Evolutionary conservation across 2,329 filamentous ascomycete genomes (phyloP).

Genomic region (Diaporthe citriasiana): DNA sequence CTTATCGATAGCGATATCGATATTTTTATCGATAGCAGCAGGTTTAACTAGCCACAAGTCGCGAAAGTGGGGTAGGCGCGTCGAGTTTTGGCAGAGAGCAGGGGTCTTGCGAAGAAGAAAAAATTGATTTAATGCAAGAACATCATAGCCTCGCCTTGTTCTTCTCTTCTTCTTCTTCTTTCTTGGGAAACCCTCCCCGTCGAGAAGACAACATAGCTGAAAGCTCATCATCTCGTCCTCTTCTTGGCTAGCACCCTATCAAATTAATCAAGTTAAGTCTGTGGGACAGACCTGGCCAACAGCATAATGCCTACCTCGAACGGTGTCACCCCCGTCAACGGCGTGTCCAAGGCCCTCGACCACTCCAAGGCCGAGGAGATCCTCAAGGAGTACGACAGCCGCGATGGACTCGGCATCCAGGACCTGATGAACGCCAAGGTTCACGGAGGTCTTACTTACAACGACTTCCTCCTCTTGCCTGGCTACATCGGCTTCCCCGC

Average conservation of each 20-base stretch:
- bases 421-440: slow-evolving; percentile 91
- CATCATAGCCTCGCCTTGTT: slow-evolving; percentile 15
- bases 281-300: slow-evolving; percentile 47
- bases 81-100: slow-evolving; percentile 33
- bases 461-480: slow-evolving; percentile 96
- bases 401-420: slow-evolving; percentile 89
- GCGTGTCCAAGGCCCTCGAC: slow-evolving; percentile 75
- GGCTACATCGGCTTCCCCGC: slow-evolving; percentile 99
- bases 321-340: slow-evolving; percentile 65
- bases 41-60: background rate
- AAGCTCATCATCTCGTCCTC: slow-evolving; percentile 34
- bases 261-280: slow-evolving; percentile 11
- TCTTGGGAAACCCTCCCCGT: slow-evolving; percentile 43
- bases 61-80: slow-evolving; percentile 35
- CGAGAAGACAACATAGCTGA: slow-evolving; percentile 41
- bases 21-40: too few relatives aligned
- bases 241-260: slow-evolving; percentile 38
- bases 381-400: slow-evolving; percentile 83
- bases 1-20: slow-evolving; percentile 13
- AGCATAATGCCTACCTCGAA: slow-evolving; percentile 80
- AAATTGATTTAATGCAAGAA: slow-evolving; percentile 36
- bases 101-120: slow-evolving; percentile 29
- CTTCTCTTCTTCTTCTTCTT: slow-evolving; percentile 37
- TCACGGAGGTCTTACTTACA: slow-evolving; percentile 96
- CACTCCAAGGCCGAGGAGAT: slow-evolving; percentile 82